These are phyloP conservation scores for Yamadazyma atmosphaerica DNA, from an alignment of 1,139 yeast genomes.

Conservation along the genomic window DNA sequence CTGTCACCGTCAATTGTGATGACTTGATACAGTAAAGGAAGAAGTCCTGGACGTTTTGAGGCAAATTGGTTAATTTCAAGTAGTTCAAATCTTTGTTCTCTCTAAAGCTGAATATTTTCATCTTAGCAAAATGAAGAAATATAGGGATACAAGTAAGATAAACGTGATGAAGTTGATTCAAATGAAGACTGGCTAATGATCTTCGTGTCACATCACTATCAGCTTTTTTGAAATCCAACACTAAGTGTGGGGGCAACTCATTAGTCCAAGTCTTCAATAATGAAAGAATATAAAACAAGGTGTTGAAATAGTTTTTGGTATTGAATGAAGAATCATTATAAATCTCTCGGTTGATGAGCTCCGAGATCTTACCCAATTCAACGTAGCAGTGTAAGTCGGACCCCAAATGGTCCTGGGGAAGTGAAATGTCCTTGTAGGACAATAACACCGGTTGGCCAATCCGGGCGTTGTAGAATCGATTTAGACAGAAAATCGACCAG, in stretches of 20 bases:
- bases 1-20: slow-evolving; percentile 26
- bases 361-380: slow-evolving; percentile 27
- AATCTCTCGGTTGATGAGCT: slow-evolving; percentile 22
- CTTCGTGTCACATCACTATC: slow-evolving; percentile 15
- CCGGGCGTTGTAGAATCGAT: slow-evolving; percentile 26
- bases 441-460: slow-evolving; percentile 28
- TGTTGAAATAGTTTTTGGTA: slow-evolving; percentile 19
- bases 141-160: slow-evolving; percentile 30
- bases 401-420: not conserved
- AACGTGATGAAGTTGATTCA: slow-evolving; percentile 31
- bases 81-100: slow-evolving; percentile 4
- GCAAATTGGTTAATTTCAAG: slow-evolving; percentile 12
- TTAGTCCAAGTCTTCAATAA: slow-evolving; percentile 24
- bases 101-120: slow-evolving; percentile 16
- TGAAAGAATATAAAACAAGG: slow-evolving; percentile 20
- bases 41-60: slow-evolving; percentile 23
- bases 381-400: slow-evolving; percentile 19
- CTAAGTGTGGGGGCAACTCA: slow-evolving; percentile 20
- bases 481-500: slow-evolving; percentile 31
- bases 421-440: slow-evolving; percentile 18
- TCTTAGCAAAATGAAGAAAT: slow-evolving; percentile 23
- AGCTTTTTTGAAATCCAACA: slow-evolving; percentile 13
- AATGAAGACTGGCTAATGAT: slow-evolving; percentile 26
- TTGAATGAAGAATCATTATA: slow-evolving; percentile 19
- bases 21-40: slow-evolving; percentile 22